phyloP scores from a whole-genome alignment of 306 rosid species.

The Quercus parvula region DNA sequence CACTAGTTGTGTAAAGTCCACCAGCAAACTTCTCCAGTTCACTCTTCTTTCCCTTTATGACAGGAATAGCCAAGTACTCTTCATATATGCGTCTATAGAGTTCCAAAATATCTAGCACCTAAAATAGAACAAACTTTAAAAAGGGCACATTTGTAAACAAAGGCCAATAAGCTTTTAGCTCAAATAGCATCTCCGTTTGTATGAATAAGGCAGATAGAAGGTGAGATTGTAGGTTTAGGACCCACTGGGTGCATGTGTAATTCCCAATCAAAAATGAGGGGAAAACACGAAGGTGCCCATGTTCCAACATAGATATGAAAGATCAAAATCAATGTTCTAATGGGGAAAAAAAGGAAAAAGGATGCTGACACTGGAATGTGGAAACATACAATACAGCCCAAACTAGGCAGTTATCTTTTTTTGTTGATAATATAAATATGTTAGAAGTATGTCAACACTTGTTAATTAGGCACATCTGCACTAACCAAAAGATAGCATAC shows the following conservation, averaged over 20 bases:
- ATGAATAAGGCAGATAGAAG: too few species aligned
- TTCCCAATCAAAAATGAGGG: too few species aligned
- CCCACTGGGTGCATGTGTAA: too few species aligned
- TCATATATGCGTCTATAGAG: slow-evolving; percentile 79
- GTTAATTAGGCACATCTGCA: not conserved
- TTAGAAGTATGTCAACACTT: not conserved
- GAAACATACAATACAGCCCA: not conserved
- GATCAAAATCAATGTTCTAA: not conserved
- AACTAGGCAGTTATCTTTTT: not conserved
- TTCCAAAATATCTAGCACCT: slow-evolving; percentile 90
- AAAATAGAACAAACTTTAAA: slow-evolving; percentile 14
- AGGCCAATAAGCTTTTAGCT: too few species aligned
- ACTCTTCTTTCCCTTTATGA: slow-evolving; percentile 89
- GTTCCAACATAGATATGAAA: not conserved
- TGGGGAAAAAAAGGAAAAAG: not conserved
- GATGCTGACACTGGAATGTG: not conserved
- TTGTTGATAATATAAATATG: not conserved
- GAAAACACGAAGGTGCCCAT: not conserved
- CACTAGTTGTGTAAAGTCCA: slow-evolving; percentile 95
- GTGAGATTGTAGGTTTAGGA: too few species aligned
- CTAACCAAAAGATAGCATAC: too few species aligned
- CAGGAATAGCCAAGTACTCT: slow-evolving; percentile 90
- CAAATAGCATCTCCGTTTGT: too few species aligned
- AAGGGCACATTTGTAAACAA: not conserved
- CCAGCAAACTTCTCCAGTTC: slow-evolving; percentile 97